Evolutionary conservation across 2,329 filamentous ascomycete genomes (phyloP).

Genomic region (Rutstroemia sydowiana): DNA sequence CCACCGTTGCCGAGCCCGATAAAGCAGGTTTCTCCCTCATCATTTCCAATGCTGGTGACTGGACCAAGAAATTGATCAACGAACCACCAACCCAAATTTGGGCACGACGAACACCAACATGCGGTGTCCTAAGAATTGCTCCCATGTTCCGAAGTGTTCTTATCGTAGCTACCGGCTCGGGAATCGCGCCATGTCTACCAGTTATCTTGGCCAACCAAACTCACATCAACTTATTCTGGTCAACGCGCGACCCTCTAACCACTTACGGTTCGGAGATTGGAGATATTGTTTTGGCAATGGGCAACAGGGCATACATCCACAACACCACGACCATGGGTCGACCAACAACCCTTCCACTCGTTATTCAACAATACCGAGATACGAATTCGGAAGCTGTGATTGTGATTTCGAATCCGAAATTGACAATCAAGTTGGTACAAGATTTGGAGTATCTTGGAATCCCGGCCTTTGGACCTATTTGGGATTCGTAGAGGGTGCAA

Average conservation of each 20-base stretch:
- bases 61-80: conserved; percentile 59
- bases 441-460: conserved; percentile 33
- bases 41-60: conserved; percentile 68
- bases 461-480: conserved; percentile 33
- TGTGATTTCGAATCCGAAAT: conserved; percentile 32
- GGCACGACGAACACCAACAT: conserved; percentile 60
- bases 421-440: conserved; percentile 34
- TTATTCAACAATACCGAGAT: conserved; percentile 26
- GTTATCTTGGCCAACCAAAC: conserved; percentile 21
- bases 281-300: conserved; percentile 26
- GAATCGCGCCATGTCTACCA: conserved; percentile 59
- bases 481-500: conserved; percentile 22
- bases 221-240: conserved; percentile 31
- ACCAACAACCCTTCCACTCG: conserved; percentile 30
- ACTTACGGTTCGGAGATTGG: conserved; percentile 32
- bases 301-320: conserved; percentile 30
- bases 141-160: conserved; percentile 58
- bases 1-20: conserved; percentile 57
- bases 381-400: conserved; percentile 33
- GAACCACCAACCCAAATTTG: conserved; percentile 55
- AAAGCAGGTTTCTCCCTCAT: conserved; percentile 55
- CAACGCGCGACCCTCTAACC: conserved; percentile 28
- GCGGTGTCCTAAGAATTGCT: conserved; percentile 60
- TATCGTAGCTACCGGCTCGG: conserved; percentile 64
- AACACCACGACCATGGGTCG: conserved; percentile 31